These are phyloP conservation scores for Pichia deserticola DNA, from an alignment of 805 yeast species.

Conservation along the genomic window DNA sequence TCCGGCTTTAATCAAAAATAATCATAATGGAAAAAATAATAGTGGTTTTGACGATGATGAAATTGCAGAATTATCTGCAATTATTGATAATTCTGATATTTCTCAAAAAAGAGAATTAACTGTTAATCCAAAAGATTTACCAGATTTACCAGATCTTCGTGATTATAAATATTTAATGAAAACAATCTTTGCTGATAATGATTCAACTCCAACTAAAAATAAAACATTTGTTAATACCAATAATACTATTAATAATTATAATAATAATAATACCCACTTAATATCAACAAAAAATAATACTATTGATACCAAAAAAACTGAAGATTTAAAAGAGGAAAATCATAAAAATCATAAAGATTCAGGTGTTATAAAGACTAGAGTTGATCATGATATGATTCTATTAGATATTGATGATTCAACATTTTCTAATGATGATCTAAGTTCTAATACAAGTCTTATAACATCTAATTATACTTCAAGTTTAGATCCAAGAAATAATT, in stretches of 20 bases:
- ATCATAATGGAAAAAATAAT: not conserved
- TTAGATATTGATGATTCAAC: conserved; percentile 1
- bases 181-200: conserved; percentile 21
- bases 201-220: not conserved
- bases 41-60: not conserved
- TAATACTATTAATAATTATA: not conserved
- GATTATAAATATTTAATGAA: conserved; percentile 28
- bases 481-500: conserved; percentile 19
- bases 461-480: conserved; percentile 10
- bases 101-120: conserved; percentile 8
- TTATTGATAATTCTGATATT: conserved; percentile 3
- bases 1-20: not conserved
- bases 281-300: no score
- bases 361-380: not conserved
- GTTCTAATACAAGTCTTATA: not conserved
- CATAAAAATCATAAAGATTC: no score
- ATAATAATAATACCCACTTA: not conserved
- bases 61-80: not conserved
- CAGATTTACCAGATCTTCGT: conserved; percentile 22
- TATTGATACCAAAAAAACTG: no score
- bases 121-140: conserved; percentile 19
- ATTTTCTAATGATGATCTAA: not conserved
- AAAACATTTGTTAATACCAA: no score
- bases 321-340: no score
- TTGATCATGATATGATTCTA: conserved; percentile 2